A percentile compares a stretch with the other conserved stretches of the same genome.
These are phyloP conservation scores for Heimioporus retisporus DNA, from an alignment of 1,284 basidiomycete genomes.

Conservation along the genomic window DNA sequence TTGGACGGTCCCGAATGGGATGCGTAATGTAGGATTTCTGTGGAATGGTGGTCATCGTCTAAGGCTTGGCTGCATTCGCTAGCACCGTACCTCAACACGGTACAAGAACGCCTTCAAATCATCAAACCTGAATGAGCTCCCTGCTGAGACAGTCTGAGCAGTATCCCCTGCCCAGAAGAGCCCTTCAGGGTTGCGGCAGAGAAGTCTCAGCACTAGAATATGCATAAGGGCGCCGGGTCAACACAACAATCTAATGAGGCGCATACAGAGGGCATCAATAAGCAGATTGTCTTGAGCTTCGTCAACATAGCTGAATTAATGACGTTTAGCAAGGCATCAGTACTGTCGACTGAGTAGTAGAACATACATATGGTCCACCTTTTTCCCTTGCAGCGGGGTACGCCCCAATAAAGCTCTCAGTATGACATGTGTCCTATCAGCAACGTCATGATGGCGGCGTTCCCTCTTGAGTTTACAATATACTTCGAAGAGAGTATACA, in stretches of 20 bases:
- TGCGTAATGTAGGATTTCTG: slow-evolving; percentile 32
- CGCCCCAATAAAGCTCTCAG: slow-evolving; percentile 48
- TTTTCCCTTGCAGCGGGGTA: slow-evolving; percentile 49
- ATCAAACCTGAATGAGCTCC: slow-evolving; percentile 78
- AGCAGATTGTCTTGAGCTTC: slow-evolving; percentile 80
- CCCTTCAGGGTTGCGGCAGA: slow-evolving; percentile 73
- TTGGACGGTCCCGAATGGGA: slow-evolving; percentile 24
- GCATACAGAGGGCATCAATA: slow-evolving; percentile 69
- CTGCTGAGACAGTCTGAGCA: slow-evolving; percentile 79
- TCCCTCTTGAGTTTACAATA: slow-evolving; percentile 62
- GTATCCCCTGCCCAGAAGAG: slow-evolving; percentile 86
- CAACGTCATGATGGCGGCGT: slow-evolving; percentile 62
- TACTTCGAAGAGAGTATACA: slow-evolving; percentile 67
- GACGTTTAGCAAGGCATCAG: slow-evolving; percentile 7
- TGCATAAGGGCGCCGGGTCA: neutral
- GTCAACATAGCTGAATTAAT: slow-evolving; percentile 67
- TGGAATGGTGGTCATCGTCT: neutral
- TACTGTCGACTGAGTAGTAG: neutral
- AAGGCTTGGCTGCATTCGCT: neutral
- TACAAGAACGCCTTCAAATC: slow-evolving; percentile 77
- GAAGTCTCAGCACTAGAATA: slow-evolving; percentile 62
- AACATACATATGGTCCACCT: slow-evolving; percentile 68
- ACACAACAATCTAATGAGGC: slow-evolving; percentile 1
- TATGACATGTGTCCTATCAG: slow-evolving; percentile 73
- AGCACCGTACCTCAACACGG: slow-evolving; percentile 59